Percentiles rank a stretch among this genome's conserved stretches.
Evolutionary conservation across 2,329 filamentous ascomycete genomes (phyloP).

Genomic region (Calonectria hawksworthii): DNA sequence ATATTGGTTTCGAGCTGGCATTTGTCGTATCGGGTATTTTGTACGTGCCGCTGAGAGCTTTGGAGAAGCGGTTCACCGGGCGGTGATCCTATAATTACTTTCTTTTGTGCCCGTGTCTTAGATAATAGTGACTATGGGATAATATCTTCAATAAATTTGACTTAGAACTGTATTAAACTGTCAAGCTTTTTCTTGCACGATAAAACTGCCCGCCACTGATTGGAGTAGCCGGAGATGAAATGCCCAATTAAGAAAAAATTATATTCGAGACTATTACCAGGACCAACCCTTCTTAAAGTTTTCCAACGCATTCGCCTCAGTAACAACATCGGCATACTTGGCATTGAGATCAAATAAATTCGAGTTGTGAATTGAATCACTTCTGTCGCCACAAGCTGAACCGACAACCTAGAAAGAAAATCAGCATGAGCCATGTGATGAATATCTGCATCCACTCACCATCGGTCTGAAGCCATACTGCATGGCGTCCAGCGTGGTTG

Average conservation of each 20-base stretch:
- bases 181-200: neutral
- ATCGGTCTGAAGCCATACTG: conserved; percentile 59
- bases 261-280: conserved; percentile 8
- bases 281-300: conserved; percentile 55
- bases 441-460: conserved; percentile 45
- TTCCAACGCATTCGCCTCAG: conserved; percentile 56
- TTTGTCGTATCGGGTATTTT: conserved; percentile 59
- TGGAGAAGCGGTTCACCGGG: conserved; percentile 49
- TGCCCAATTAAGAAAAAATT: too few species aligned
- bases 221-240: too few species aligned
- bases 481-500: conserved; percentile 60
- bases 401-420: conserved; percentile 52
- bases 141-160: neutral
- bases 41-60: conserved; percentile 56
- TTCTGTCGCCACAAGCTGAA: conserved; percentile 61
- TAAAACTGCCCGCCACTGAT: neutral
- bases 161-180: neutral
- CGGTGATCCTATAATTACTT: neutral
- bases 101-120: neutral
- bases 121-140: neutral
- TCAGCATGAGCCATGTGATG: neutral
- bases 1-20: conserved; percentile 72
- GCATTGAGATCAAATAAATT: conserved; percentile 61
- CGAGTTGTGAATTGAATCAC: conserved; percentile 57
- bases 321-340: conserved; percentile 62